Evolutionary conservation across 495 filamentous ascomycete species (phyloP), one percentile per base, ranked within the genome.

Genomic region (Penicillium herquei): DNA sequence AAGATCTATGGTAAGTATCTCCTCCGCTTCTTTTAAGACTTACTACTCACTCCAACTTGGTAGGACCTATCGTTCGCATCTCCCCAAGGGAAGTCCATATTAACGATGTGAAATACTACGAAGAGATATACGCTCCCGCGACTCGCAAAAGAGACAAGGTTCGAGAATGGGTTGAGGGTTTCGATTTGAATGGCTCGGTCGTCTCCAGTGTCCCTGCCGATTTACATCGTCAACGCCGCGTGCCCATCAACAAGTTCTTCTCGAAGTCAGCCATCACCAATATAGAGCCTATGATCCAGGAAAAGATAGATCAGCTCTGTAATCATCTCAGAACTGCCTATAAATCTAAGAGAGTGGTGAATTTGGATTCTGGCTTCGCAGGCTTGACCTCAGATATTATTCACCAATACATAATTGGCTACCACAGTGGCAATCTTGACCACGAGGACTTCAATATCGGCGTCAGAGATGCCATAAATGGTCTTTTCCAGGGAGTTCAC

Each of bases 31-130:
- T 26, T 26, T 4, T 4, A 26, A 2, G 11, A 21, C 10, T 39
- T 12, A 46, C 10, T 13, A 16, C 32, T 31, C 30, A 46, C 26
- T 26, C 31, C n/a, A 46, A 46, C 6, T 45, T 32, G 16, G 16
- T 32, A 81, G 81, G 79, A 0, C 79, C 82, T 1, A 79, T 84
- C 45, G 59, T 84, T 16, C 74, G 82, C 7, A 69, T 84, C 40
- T 76, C 66, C 30, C 82, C 83, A 0, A 42, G 68, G 11, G 80
- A 84, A 53, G 52, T 85, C 5, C 77, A 79, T 49, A 64, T 75
- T 50, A 69, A 68, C 11, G 73, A 76, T 34, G 56, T 68, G 0
- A 52, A 49, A n/a, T 75, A 67, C 21, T 75, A 74, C 48, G 67
- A 71, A 5, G 66, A 70, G 12, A 65, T 76, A 3, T 72, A 71